A percentile compares a stretch with the other conserved stretches of the same genome.
Conservation (phyloP, 2,329 filamentous ascomycete genomes). For the Fusarium aywerte region DNA sequence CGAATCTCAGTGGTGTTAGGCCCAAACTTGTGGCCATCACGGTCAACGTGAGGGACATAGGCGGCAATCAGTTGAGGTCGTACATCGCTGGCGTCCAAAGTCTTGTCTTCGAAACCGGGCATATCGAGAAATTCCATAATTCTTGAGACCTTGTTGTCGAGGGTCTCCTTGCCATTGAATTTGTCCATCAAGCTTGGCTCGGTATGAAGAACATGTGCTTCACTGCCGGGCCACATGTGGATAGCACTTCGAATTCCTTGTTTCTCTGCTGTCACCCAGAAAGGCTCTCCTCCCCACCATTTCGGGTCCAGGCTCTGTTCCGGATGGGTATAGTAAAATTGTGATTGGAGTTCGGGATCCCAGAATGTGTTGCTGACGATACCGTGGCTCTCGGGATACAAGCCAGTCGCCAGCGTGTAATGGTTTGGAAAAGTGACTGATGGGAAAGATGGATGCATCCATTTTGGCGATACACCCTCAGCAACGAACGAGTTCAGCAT, state of each 20-base stretch:
- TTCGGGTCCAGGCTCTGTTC: constrained; percentile 80
- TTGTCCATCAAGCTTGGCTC: constrained; percentile 85
- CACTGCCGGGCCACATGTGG: constrained; percentile 99
- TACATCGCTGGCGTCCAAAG: constrained; percentile 61
- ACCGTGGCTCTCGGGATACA: constrained; percentile 93
- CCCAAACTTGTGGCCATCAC: constrained; percentile 86
- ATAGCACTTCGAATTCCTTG: constrained; percentile 82
- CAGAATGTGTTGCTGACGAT: constrained; percentile 95
- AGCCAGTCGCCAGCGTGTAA: constrained; percentile 89
- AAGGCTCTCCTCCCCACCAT: constrained; percentile 95
- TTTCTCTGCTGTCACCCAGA: constrained; percentile 93
- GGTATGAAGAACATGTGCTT: constrained; percentile 81
- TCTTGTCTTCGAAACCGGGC: constrained; percentile 73
- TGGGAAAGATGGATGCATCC: constrained; percentile 94
- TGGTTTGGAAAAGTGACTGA: constrained; percentile 98
- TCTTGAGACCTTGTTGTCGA: constrained; percentile 80
- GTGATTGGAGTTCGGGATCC: constrained; percentile 79
- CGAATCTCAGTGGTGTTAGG: constrained; percentile 95
- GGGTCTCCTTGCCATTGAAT: constrained; percentile 80
- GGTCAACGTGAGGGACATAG: constrained; percentile 93
- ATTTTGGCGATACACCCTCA: constrained; percentile 87
- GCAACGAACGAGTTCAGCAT: constrained; percentile 80
- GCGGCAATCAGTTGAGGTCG: constrained; percentile 92
- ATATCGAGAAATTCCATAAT: constrained; percentile 87
- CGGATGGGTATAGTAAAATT: constrained; percentile 90